Evolutionary conservation across 441 rosid genomes (phyloP), one percentile per base, ranked within the genome.

Genomic region (Pelargonium cotyledonis): DNA sequence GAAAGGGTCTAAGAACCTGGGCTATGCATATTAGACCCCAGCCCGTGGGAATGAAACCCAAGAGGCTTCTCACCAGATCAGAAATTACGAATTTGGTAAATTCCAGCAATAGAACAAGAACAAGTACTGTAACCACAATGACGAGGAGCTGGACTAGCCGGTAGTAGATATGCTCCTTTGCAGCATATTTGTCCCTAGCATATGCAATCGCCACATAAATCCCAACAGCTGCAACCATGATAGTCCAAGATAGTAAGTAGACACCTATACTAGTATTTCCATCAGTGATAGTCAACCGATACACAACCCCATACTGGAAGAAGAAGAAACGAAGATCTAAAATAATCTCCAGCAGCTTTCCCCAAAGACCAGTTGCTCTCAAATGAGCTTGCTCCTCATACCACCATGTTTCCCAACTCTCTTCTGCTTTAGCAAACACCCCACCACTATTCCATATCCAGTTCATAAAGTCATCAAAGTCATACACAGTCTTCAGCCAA

Each of bases 331-430:
- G 57, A 14, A 49, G 57, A 49, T 49, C 57, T 14, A 49, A 49
- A 49, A 49, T 14, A 11, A 49, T 49, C 57, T 49, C 57, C 57
- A 49, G 57, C 57, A 49, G 57, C 57, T 49, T 49, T 46, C 51
- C 51, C 51, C 51, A 46, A n/a, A 46, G 51, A 8, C 51, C 51
- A 14, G 51, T 46, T 3, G 57, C 57, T 49, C 57, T 49, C 57
- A 49, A 49, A 49, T 49, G 57, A 49, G 14, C 57, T 14, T 49
- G 57, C 57, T 49, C 57, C 57, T 49, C 57, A 15, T 49, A 49
- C 57, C 57, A 49, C 57, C 57, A 49, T 15, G 57, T 49, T 14
- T 49, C 57, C 57, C 57, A 49, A 18, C 57, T 49, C 57, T 49
- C 57, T 14, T 49, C 57, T 5, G 57, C 57, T 49, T 49, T 49